These are phyloP conservation scores for Jacaranda mimosifolia DNA, from an alignment of 257 asterid species.

Conservation along the genomic window DNA sequence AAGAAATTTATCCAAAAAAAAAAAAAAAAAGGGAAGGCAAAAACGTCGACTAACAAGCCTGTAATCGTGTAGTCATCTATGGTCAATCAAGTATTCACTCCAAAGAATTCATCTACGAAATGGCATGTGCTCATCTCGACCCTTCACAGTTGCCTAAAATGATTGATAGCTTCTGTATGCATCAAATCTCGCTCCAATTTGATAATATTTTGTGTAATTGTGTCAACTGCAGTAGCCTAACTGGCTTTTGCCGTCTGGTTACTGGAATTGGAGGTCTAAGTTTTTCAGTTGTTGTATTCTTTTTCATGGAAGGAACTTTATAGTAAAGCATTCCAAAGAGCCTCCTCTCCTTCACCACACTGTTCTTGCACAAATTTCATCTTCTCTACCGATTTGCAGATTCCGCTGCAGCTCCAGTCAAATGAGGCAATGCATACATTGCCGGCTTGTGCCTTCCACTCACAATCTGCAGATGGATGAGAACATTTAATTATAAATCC, in stretches of 20 bases:
- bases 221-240: not conserved
- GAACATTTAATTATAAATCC: not conserved
- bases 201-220: not conserved
- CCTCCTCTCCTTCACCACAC: conserved; percentile 70
- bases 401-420: conserved; percentile 85
- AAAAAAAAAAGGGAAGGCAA: not conserved
- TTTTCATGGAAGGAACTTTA: conserved; percentile 10
- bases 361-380: conserved; percentile 65
- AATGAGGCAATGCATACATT: conserved; percentile 68
- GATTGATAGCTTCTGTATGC: not conserved
- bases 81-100: conserved; percentile 15
- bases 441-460: conserved; percentile 71
- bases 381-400: conserved; percentile 70
- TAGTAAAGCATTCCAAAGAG: conserved; percentile 66
- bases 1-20: not conserved
- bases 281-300: conserved; percentile 2
- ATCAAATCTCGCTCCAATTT: conserved; percentile 12
- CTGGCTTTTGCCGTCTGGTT: not conserved
- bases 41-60: not conserved
- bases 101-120: not conserved
- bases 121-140: not conserved
- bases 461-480: conserved; percentile 56
- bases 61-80: conserved; percentile 4
- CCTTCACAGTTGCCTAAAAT: not conserved
- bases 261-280: not conserved